Evolutionary conservation across 257 asterid species (phyloP).

Genomic region (Apocynum venetum): DNA sequence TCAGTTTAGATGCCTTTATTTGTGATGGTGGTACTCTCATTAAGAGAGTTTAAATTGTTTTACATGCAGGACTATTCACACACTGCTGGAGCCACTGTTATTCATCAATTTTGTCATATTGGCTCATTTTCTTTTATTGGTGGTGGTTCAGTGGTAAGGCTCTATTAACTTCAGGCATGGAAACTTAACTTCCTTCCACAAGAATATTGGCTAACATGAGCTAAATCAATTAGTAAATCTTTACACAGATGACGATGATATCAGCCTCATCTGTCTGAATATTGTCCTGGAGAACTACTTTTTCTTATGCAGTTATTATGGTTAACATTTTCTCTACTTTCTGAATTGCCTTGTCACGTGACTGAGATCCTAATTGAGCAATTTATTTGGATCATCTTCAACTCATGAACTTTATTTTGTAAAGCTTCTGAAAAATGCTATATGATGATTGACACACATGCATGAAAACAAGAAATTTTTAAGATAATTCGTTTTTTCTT

Average conservation of each 20-base stretch:
- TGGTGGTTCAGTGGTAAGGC: conserved; percentile 87
- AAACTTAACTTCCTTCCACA: not conserved
- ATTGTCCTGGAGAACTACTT: not conserved
- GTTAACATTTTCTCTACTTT: not conserved
- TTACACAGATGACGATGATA: not conserved
- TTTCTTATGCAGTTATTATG: not conserved
- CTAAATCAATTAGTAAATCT: not conserved
- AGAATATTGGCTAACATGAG: not conserved
- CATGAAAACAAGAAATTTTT: not conserved
- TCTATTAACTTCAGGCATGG: conserved; percentile 3
- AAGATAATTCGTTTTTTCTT: conserved; percentile 2
- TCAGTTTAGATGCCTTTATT: not conserved
- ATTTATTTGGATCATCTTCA: not conserved
- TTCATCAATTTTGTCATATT: conserved; percentile 90
- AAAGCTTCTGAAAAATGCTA: not conserved
- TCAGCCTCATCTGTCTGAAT: not conserved
- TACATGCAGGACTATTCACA: conserved; percentile 68
- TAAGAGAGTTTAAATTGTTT: conserved; percentile 18
- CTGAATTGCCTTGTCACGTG: not conserved
- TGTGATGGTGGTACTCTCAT: not conserved
- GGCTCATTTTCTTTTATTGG: conserved; percentile 94
- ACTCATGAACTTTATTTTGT: not conserved
- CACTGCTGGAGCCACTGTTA: conserved; percentile 75
- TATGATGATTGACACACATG: not conserved
- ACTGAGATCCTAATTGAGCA: not conserved